Evolutionary conservation across 2,329 filamentous ascomycete genomes (phyloP), one percentile per base, ranked within the genome.

Genomic region (Diaporthe velutina): DNA sequence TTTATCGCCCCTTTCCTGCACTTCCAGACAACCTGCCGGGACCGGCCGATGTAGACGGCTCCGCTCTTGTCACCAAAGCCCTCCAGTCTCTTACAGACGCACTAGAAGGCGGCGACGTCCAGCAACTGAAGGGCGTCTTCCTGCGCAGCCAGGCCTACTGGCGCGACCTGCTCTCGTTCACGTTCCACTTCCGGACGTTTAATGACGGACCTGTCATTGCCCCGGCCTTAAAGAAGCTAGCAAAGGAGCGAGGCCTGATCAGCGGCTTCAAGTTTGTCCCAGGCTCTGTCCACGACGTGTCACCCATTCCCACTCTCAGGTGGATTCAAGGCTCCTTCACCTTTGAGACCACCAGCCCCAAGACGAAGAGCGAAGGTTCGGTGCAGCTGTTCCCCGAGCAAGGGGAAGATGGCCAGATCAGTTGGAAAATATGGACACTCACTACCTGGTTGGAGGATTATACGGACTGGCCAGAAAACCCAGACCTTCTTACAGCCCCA

Each of bases 181-280:
- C 83, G 0, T 83, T 77, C 70, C 82, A 85, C 55, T 52, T 84
- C n/a, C 82, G 84, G 15, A 84, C 83, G 2, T 82, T 84, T 58
- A 76, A 40, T 4, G 73, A 64, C 0, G 75, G 77, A 0, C 71
- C 38, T 0, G 64, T 77, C 0, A 80, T 84, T 68, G 80, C 81
- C 0, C 71, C 79, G 3, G 73, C 64, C 25, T 57, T 83, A 3
- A 42, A 81, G 30, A 70, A 78, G 54, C 78, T 78, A 2, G 73
- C 54, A 13, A 54, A 55, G 6, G 74, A 79, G 25, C 67, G 81
- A 45, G 76, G 76, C 3, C 13, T 79, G 19, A 42, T 30, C 1
- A 77, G 70, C 0, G 70, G 57, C 10, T 68, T 80, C 35, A 28
- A 66, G n/a, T 60, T 80, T 12, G 57, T 77, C 13, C 50, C 60